These are phyloP conservation scores for Psilocybe azurescens DNA, from an alignment of 768 basidiomycete species.

Conservation along the genomic window DNA sequence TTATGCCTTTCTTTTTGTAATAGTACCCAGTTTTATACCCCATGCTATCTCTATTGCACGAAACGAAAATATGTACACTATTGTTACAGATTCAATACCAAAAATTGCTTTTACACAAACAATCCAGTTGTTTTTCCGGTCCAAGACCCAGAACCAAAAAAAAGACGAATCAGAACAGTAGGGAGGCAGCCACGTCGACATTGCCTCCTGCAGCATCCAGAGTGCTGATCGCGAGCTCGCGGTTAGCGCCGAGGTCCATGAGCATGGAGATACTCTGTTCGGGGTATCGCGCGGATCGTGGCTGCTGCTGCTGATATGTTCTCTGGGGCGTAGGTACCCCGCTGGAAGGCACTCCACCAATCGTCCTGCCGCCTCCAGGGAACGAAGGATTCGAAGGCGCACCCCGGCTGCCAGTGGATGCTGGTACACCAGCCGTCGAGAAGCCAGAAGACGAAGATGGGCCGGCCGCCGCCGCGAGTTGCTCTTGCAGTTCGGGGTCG, in stretches of 20 bases:
- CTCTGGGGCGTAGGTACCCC: constrained; percentile 26
- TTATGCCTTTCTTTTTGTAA: neutral
- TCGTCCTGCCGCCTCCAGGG: constrained; percentile 71
- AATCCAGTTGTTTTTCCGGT: neutral
- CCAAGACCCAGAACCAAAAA: neutral
- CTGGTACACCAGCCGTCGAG: constrained; percentile 17
- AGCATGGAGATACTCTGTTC: constrained; percentile 70
- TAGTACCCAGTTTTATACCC: constrained; percentile 1
- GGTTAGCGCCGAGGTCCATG: constrained; percentile 76
- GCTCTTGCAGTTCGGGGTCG: constrained; percentile 30
- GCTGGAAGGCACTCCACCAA: constrained; percentile 52
- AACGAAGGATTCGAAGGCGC: constrained; percentile 38
- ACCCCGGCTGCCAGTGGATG: too few species aligned
- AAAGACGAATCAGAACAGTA: constrained; percentile 62
- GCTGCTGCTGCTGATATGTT: constrained; percentile 23
- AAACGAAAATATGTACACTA: constrained; percentile 16
- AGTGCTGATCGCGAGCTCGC: constrained; percentile 78
- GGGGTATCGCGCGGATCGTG: constrained; percentile 39
- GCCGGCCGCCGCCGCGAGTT: constrained; percentile 11
- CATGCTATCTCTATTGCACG: constrained; percentile 1
- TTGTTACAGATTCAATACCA: constrained; percentile 14
- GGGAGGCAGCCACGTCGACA: constrained; percentile 85
- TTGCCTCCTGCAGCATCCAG: constrained; percentile 86
- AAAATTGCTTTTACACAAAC: neutral
- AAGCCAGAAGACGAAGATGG: constrained; percentile 22